Conservation (phyloP, 2,329 filamentous ascomycete species). For the Uncinocarpus reesii region DNA sequence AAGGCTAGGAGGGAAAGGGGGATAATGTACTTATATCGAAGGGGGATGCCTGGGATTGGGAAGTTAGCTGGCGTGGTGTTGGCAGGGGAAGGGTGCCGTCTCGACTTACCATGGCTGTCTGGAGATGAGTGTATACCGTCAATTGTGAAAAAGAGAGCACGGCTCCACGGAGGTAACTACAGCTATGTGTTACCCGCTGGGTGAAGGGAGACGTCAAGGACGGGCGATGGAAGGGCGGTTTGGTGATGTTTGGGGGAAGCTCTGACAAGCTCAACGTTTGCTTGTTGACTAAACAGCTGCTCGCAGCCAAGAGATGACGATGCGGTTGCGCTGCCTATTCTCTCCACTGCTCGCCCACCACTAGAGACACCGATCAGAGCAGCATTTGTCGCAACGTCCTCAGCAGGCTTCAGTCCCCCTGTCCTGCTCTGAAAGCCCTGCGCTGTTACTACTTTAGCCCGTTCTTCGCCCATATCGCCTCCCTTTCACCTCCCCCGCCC, state of each 20-base stretch:
- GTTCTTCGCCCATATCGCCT: not conserved
- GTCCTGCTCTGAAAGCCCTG: too few relatives aligned
- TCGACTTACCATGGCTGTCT: slow-evolving; percentile 7
- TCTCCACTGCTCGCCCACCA: too few relatives aligned
- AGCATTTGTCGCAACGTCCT: too few relatives aligned
- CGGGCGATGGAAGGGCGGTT: not conserved
- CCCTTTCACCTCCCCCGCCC: not conserved
- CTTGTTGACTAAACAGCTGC: slow-evolving; percentile 13
- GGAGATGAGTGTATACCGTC: too few relatives aligned
- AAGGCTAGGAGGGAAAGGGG: slow-evolving; percentile 2
- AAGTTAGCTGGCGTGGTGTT: slow-evolving; percentile 6
- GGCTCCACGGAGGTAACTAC: not conserved
- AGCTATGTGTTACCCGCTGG: too few relatives aligned
- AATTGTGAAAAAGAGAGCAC: not conserved
- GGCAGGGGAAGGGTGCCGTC: not conserved
- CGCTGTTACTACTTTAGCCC: not conserved
- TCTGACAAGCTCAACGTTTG: not conserved
- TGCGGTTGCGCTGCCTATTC: slow-evolving; percentile 18
- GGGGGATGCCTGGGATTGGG: slow-evolving; percentile 58
- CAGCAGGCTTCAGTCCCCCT: not conserved
- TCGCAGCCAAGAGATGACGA: slow-evolving; percentile 23
- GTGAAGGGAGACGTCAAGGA: too few relatives aligned
- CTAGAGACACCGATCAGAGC: too few relatives aligned
- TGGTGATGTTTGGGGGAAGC: slow-evolving; percentile 4
- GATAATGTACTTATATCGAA: slow-evolving; percentile 78